Evolutionary conservation across 1,284 basidiomycete species (phyloP).

Genomic region (Fistulinella staudtii): DNA sequence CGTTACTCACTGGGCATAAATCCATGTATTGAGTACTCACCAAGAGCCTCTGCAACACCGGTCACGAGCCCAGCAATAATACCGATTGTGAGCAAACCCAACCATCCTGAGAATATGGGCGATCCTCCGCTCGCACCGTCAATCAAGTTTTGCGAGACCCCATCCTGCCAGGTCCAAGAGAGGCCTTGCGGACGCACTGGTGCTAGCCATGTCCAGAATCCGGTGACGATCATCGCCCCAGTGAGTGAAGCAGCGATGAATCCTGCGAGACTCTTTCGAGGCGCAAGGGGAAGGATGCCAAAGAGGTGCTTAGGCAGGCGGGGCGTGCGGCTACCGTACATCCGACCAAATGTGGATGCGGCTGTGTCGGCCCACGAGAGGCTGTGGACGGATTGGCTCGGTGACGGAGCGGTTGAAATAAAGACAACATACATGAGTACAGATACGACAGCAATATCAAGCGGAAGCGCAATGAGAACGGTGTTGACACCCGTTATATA

Average conservation of each 20-base stretch:
- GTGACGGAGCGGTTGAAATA: neutral
- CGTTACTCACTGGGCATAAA: constrained; percentile 2
- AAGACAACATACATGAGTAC: constrained; percentile 72
- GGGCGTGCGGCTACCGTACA: constrained; percentile 76
- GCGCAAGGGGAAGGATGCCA: constrained; percentile 66
- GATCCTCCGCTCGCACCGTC: neutral
- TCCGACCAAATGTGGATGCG: constrained; percentile 88
- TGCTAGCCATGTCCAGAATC: constrained; percentile 75
- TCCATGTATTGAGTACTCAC: constrained; percentile 41
- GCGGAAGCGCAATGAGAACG: constrained; percentile 76
- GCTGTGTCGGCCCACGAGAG: constrained; percentile 97
- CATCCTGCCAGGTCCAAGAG: constrained; percentile 54
- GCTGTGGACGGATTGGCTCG: constrained; percentile 39
- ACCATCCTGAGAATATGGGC: constrained; percentile 39
- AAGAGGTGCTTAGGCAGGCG: constrained; percentile 66
- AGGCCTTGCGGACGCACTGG: constrained; percentile 42
- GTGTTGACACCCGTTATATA: constrained; percentile 90
- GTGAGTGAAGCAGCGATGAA: constrained; percentile 81
- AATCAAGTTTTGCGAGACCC: constrained; percentile 32
- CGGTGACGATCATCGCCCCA: constrained; percentile 67
- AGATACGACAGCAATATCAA: constrained; percentile 84
- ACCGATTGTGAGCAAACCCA: constrained; percentile 56
- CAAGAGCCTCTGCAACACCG: constrained; percentile 80
- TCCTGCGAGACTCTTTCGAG: constrained; percentile 86
- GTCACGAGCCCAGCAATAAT: constrained; percentile 72